Evolutionary conservation across 768 basidiomycete species (phyloP).

Genomic region (Suillus alpinus): DNA sequence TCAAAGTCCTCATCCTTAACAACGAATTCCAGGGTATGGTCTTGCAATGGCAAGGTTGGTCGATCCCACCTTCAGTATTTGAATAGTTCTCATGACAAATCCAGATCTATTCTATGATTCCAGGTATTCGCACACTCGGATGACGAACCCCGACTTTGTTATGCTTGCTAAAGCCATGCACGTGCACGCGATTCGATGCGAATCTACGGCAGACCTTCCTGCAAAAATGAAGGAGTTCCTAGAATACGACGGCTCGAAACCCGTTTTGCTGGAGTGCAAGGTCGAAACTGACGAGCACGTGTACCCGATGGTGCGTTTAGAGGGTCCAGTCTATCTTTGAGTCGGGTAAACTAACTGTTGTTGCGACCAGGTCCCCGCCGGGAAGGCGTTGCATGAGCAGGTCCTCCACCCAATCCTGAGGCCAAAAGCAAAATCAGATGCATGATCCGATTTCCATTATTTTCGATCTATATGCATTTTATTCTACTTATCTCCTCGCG

Average conservation of each 20-base stretch:
- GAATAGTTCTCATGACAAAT: not conserved
- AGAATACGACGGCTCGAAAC: slow-evolving; percentile 85
- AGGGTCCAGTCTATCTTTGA: not conserved
- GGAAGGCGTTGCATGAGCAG: slow-evolving; percentile 92
- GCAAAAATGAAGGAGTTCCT: slow-evolving; percentile 99
- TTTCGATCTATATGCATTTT: not conserved
- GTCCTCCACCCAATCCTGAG: slow-evolving; percentile 65
- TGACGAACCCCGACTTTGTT: slow-evolving; percentile 96
- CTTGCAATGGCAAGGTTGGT: slow-evolving; percentile 93
- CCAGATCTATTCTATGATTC: slow-evolving; percentile 92
- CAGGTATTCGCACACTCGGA: slow-evolving; percentile 94
- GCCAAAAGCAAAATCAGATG: slow-evolving; percentile 23
- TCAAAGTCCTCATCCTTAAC: slow-evolving; percentile 91
- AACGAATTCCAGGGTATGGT: slow-evolving; percentile 99
- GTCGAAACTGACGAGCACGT: slow-evolving; percentile 86
- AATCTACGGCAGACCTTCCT: slow-evolving; percentile 70
- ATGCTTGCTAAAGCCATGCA: slow-evolving; percentile 87
- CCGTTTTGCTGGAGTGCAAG: slow-evolving; percentile 87
- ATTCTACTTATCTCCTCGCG: not conserved
- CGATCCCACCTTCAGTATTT: not conserved
- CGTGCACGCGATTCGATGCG: slow-evolving; percentile 84
- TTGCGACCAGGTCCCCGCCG: slow-evolving; percentile 69
- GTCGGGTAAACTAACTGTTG: slow-evolving; percentile 1
- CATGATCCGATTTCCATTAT: slow-evolving; percentile 11
- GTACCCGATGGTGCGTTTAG: slow-evolving; percentile 74